Base-by-base conservation (phyloP, 768 basidiomycete genomes). In the Lactarius tabidus region DNA sequence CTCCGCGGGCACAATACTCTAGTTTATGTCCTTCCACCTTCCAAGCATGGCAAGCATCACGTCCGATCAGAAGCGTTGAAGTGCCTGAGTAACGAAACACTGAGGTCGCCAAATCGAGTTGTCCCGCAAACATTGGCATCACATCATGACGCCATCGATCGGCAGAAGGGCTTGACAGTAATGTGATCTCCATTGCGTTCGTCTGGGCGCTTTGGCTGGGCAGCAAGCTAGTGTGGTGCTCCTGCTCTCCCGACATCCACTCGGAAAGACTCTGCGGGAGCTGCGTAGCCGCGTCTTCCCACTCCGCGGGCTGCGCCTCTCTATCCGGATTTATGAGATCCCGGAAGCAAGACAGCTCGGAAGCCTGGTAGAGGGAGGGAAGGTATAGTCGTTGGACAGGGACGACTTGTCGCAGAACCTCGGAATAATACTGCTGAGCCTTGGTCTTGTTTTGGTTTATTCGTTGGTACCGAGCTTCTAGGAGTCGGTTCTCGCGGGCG, bases 41-140 rank as follows among this genome's bases (percentile, higher is more conserved):
- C 67, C 65, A 68, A 17, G 67, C 60, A 7, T 68, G 51, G 54
- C 65, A 68, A n/a, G 31, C 20, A 33, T 68, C 67, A 23, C 67
- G 67, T 55, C 67, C 67, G n/a, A 63, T 59, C 23, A 56, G 23
- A 57, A 62, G 31, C 9, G 29, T 45, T 12, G 48, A 15, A n/a
- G 20, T 59, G 26, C 6, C n/a, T 9, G 35, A 1, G 31, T 54
- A 33, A 35, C 43, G 26, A 59, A 67, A 68, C 29, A 68, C 65
- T 0, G 67, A 68, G 1, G 55, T 62, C 15, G 58, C 67, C 23
- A 68, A 58, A 6, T 68, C 57, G 28, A 68, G 65, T 23, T n/a
- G 53, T 35, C 67, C 67, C 12, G 65, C 65, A 28, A 61, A 68
- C 20, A 14, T 6, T 23, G 6, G 18, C 43, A 62, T 55, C 33